Base-by-base conservation (phyloP, 116 monocot genomes). In the Zostera marina region DNA sequence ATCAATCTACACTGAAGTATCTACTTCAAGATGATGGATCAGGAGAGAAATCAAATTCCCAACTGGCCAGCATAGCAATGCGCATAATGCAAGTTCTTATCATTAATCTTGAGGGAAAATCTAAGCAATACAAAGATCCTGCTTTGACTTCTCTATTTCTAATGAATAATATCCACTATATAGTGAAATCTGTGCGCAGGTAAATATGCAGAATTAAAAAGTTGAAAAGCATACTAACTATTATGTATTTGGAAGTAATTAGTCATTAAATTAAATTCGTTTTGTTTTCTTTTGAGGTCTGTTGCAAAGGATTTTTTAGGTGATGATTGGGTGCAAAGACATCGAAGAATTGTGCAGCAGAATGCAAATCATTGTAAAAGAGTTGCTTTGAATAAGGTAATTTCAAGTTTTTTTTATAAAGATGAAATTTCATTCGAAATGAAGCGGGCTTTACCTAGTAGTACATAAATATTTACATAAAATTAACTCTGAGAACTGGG, bases 131-230 rank as follows among this genome's bases (percentile, higher is more conserved):
- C 44, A 96, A 74, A 67, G 96, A 96, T 74, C 85, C 79, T 53
- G 72, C 89, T 48, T 63, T 96, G 66, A 85, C 77, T 17, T 47
- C 69, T 57, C 60, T 96, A 49, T 96, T 96, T 70, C 78, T 96
- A 57, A 96, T 96, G 96, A 96, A 96, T 66, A 96, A 96, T 60
- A 85, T 96, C 54, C 88, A 96, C 54, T 89, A 96, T 43, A 89
- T 96, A 63, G 89, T 89, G 57, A 77, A 80, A 96, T 88, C 96
- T 26, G 96, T 96, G 9, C 75, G 89, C 11, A 96, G 89, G 96
- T 89, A 73, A 67, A 73, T 12, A 4, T 44, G 17, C 6, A 11
- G 43, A 59, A 12, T 59, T 12, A 43, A 59, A 49, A 41, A 63
- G 51, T 41, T 8, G 19, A 48, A 48, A 39, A 17, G 7, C 40